phyloP scores from a whole-genome alignment of 129 eudicot species.

The Ambrosia artemisiifolia region DNA sequence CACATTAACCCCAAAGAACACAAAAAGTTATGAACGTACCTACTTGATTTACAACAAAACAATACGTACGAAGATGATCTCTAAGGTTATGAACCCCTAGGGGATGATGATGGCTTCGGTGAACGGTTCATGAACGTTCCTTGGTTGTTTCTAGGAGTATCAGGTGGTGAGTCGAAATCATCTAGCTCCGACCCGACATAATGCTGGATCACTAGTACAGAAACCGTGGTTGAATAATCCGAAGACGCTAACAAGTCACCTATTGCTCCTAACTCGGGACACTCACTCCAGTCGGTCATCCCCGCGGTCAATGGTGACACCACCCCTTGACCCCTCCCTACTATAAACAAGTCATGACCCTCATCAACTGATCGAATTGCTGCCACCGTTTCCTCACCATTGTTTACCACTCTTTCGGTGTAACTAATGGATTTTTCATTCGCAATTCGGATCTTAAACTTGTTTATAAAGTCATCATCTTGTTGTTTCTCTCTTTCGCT shows the following conservation, averaged over 20 bases:
- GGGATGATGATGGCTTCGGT: conserved; percentile 23
- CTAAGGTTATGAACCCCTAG: conserved; percentile 7
- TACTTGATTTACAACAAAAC: conserved; percentile 3
- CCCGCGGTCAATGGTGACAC: conserved; percentile 74
- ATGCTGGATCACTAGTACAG: conserved; percentile 84
- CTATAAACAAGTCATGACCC: conserved; percentile 63
- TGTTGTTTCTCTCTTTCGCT: conserved; percentile 50
- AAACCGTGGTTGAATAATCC: conserved; percentile 60
- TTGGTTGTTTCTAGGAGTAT: conserved; percentile 36
- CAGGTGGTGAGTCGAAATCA: conserved; percentile 40
- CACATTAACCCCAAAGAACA: background rate
- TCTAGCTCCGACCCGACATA: conserved; percentile 43
- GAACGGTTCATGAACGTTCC: conserved; percentile 24
- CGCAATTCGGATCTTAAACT: conserved; percentile 37
- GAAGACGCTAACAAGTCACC: conserved; percentile 87
- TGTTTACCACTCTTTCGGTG: conserved; percentile 42
- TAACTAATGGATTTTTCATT: conserved; percentile 40
- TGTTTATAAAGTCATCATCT: conserved; percentile 59
- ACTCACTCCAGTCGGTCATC: conserved; percentile 91
- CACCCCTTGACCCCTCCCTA: conserved; percentile 77
- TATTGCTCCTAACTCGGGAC: conserved; percentile 87
- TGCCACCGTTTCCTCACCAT: conserved; percentile 76
- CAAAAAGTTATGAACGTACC: background rate
- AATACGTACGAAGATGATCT: background rate
- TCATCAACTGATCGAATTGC: conserved; percentile 61